Conservation (phyloP, 352 stramenopile species). For the Pythium diclinum region DNA sequence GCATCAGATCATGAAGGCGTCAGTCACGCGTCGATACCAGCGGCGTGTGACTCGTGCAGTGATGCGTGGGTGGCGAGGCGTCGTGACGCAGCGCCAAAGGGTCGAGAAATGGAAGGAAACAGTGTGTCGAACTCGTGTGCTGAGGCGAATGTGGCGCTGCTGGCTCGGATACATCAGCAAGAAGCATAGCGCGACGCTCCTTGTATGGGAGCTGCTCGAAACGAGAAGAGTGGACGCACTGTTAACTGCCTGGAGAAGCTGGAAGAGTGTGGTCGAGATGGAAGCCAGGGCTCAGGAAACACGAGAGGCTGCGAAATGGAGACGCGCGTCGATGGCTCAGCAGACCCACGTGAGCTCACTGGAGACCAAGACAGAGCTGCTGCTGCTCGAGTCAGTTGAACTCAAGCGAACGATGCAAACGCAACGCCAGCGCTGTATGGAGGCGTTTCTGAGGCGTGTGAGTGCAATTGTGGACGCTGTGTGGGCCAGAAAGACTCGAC, state of each 20-base stretch:
- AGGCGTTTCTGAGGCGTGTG: conserved; percentile 11
- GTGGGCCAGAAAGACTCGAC: background rate
- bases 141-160: background rate
- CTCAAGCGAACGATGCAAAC: conserved; percentile 13
- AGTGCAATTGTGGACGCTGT: conserved; percentile 7
- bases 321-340: conserved; percentile 7
- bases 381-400: conserved; percentile 27
- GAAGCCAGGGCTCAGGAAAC: background rate
- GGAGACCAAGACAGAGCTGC: conserved; percentile 20
- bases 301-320: background rate
- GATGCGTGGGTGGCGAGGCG: conserved; percentile 5
- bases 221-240: no score
- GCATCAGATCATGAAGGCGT: conserved; percentile 4
- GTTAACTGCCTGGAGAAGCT: conserved; percentile 8
- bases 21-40: conserved; percentile 11
- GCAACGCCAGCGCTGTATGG: conserved; percentile 16
- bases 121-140: background rate
- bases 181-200: no score
- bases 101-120: conserved; percentile 10
- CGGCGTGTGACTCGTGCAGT: conserved; percentile 7
- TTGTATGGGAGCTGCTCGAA: no score
- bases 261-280: conserved; percentile 4
- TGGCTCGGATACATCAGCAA: background rate
- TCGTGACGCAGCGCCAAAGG: background rate
- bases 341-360: conserved; percentile 21